Percentiles rank a stretch among this genome's conserved stretches.
Evolutionary conservation across 768 basidiomycete species (phyloP).

Genomic region (Candolleomyces efflorescens): DNA sequence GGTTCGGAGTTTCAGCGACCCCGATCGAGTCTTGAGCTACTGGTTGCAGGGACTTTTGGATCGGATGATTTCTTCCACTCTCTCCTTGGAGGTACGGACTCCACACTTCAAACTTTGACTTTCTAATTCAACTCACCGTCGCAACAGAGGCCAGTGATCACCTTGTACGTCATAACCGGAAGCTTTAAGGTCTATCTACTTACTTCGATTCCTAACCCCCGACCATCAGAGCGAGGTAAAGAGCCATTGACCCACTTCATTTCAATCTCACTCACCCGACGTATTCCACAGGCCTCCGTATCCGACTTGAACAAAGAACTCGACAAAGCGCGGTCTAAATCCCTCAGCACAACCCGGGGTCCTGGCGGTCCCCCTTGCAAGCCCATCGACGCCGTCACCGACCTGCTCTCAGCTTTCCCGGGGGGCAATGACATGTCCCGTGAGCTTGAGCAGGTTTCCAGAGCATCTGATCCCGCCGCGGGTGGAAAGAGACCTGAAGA

Average conservation of each 20-base stretch:
- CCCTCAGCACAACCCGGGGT: constrained; percentile 28
- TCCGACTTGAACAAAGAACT: constrained; percentile 81
- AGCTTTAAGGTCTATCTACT: not conserved
- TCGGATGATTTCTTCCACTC: constrained; percentile 77
- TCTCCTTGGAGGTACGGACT: constrained; percentile 59
- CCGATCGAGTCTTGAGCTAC: not conserved
- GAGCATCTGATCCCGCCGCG: constrained; percentile 51
- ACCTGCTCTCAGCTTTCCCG: constrained; percentile 58
- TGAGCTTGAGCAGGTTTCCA: constrained; percentile 71
- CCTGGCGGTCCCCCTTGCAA: constrained; percentile 29
- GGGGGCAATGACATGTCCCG: constrained; percentile 65
- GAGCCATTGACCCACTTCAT: not conserved
- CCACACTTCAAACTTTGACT: not conserved
- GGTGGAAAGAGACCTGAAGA: constrained; percentile 71
- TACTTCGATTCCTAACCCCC: constrained; percentile 1
- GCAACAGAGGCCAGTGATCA: constrained; percentile 58
- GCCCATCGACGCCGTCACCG: constrained; percentile 49
- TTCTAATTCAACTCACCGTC: not conserved
- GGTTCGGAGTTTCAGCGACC: not conserved
- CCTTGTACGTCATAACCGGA: constrained; percentile 34
- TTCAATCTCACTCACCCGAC: not conserved
- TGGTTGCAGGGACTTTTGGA: constrained; percentile 59
- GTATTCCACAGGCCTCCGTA: constrained; percentile 62
- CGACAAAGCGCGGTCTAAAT: constrained; percentile 56
- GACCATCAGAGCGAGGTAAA: constrained; percentile 29